Conservation (phyloP, 2,329 filamentous ascomycete species). For the Colletotrichum chrysophilum region DNA sequence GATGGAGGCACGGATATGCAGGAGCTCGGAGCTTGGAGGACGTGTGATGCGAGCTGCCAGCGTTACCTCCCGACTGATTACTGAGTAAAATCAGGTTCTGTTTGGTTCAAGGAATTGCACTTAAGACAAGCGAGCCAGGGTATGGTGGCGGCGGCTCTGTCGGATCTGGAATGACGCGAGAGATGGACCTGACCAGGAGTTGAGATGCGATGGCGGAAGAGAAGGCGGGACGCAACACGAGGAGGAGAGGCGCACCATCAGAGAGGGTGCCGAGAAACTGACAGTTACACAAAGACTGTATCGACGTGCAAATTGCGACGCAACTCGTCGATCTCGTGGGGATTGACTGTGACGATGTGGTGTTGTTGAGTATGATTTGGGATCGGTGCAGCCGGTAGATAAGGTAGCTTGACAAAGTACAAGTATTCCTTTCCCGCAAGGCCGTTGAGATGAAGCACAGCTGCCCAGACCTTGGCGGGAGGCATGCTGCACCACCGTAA, state of each 20-base stretch:
- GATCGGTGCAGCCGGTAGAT: not conserved
- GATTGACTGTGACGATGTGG: not conserved
- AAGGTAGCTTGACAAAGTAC: not conserved
- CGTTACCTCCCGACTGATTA: conserved; percentile 5
- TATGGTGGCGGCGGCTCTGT: conserved; percentile 18
- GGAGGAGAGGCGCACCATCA: not conserved
- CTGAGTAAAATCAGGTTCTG: not conserved
- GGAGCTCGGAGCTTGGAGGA: conserved; percentile 7
- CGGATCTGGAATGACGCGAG: conserved; percentile 18
- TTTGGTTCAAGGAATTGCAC: not conserved
- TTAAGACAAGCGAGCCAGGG: not conserved
- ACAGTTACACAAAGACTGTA: not conserved
- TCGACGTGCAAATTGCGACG: not conserved
- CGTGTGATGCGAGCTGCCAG: conserved; percentile 1
- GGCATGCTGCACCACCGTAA: not conserved
- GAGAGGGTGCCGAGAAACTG: not conserved
- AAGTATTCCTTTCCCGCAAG: not conserved
- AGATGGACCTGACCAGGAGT: not conserved
- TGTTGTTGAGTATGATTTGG: not conserved
- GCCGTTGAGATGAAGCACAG: not conserved
- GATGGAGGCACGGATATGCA: conserved; percentile 20
- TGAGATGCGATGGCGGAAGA: conserved; percentile 16
- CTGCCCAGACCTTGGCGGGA: not conserved
- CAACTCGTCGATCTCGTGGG: not conserved
- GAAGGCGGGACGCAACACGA: not conserved